Percentiles rank a stretch among this genome's conserved stretches.
Conservation (phyloP, 2,329 filamentous ascomycete species). For the Hymenoscyphus albidus region DNA sequence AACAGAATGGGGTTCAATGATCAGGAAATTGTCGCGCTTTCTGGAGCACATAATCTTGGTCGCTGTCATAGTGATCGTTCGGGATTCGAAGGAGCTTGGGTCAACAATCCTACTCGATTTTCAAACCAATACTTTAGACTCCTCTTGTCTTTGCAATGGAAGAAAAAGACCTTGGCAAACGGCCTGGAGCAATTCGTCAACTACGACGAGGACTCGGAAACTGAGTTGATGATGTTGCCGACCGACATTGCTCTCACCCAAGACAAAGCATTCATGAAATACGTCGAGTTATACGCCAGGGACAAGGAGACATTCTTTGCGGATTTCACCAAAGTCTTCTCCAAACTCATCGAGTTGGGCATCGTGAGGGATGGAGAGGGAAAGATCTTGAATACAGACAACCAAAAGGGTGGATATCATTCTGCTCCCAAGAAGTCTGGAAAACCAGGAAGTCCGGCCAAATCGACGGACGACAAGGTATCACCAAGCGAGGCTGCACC, state of each 20-base stretch:
- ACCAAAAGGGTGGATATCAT: constrained; percentile 52
- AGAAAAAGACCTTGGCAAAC: constrained; percentile 48
- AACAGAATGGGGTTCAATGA: constrained; percentile 58
- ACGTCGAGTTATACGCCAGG: constrained; percentile 55
- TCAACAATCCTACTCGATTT: constrained; percentile 55
- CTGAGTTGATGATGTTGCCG: constrained; percentile 63
- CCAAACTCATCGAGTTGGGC: constrained; percentile 58
- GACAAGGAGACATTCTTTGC: constrained; percentile 61
- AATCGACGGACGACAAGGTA: constrained; percentile 32
- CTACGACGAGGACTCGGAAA: constrained; percentile 50
- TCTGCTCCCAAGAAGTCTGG: constrained; percentile 53
- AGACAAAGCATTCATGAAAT: constrained; percentile 50
- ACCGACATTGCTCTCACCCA: constrained; percentile 57
- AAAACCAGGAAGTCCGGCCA: constrained; percentile 34
- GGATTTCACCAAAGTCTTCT: constrained; percentile 56
- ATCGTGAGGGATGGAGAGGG: constrained; percentile 52
- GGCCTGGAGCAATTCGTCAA: constrained; percentile 56
- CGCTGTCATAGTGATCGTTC: constrained; percentile 52
- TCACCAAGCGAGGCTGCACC: constrained; percentile 39
- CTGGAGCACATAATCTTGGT: constrained; percentile 54
- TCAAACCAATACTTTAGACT: constrained; percentile 55
- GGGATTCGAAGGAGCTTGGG: constrained; percentile 57
- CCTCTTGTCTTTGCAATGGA: constrained; percentile 50
- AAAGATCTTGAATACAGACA: constrained; percentile 52
- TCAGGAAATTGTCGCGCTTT: constrained; percentile 55